Evolutionary conservation across 352 stramenopile species (phyloP).

Genomic region (Phytopythium mirpurense): DNA sequence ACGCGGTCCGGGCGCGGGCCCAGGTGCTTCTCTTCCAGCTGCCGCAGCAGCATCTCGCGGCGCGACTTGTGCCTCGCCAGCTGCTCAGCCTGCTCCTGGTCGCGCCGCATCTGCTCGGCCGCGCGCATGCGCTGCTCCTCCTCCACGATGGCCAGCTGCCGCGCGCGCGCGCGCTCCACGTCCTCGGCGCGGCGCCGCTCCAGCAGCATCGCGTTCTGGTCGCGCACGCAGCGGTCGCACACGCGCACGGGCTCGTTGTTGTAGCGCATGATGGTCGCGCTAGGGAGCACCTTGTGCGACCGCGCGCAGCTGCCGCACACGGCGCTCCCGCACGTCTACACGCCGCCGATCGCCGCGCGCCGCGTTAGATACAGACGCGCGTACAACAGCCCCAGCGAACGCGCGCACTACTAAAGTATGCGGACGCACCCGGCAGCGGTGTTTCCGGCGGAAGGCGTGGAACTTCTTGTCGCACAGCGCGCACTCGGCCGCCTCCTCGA

Average conservation of each 20-base stretch:
- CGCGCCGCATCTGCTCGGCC: constrained; percentile 39
- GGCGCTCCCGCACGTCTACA: constrained; percentile 69
- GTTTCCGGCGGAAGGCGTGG: constrained; percentile 79
- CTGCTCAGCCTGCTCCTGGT: constrained; percentile 44
- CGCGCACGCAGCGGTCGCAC: constrained; percentile 71
- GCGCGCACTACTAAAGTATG: too few species aligned
- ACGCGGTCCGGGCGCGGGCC: constrained; percentile 47
- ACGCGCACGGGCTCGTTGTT: constrained; percentile 79
- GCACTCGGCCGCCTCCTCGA: constrained; percentile 61
- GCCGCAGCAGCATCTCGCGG: constrained; percentile 33
- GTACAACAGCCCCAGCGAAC: too few species aligned
- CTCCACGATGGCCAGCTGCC: constrained; percentile 64
- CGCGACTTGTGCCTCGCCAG: constrained; percentile 29
- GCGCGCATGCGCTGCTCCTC: constrained; percentile 57
- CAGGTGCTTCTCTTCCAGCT: constrained; percentile 56
- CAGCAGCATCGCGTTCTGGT: constrained; percentile 71
- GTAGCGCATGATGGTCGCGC: constrained; percentile 54
- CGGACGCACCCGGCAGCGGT: constrained; percentile 60
- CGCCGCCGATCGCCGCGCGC: neutral
- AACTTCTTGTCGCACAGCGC: constrained; percentile 83
- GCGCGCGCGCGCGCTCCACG: constrained; percentile 61
- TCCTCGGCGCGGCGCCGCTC: constrained; percentile 64
- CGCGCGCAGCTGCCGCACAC: constrained; percentile 72
- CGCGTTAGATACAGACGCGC: neutral
- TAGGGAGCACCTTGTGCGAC: constrained; percentile 73